Evolutionary conservation across 495 filamentous ascomycete genomes (phyloP), one percentile per base, ranked within the genome.

Genomic region (Aspergillus biplanus): DNA sequence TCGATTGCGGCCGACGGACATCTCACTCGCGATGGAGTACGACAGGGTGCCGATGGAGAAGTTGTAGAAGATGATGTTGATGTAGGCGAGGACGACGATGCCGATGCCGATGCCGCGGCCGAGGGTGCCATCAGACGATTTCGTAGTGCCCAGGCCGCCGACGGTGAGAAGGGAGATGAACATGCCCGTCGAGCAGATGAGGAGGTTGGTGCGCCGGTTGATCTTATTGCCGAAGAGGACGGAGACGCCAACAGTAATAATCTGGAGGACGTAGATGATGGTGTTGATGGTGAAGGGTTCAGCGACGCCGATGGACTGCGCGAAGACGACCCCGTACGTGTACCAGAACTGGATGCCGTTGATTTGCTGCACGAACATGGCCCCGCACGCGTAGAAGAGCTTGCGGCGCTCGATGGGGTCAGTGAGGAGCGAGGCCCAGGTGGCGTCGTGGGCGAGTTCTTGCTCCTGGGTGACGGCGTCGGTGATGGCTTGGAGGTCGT

Each of bases 261-360:
- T 68, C 60, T 79, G 76, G 1, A 79, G 55, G 31, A 79, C 63
- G 59, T 71, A 69, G 42, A 69, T 75, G 50, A 77, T 75, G 3
- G 68, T 59, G 31, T 64, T 68, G 49, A 79, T 74, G 53, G 68
- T 74, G 63, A 79, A 79, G 8, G 76, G 69, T 15, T 76, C 62
- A 0, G 63, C 63, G 18, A 74, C 61, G 27, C 76, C 76, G 35
- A 79, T 70, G 15, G 69, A 59, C 63, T 78, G 65, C 11, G 74
- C 73, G 49, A 79, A 78, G 31, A 79, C 69, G 0, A 75, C 71
- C 16, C 77, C 77, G 52, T 75, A 79, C 34, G 64, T 67, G 61
- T 78, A 78, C 58, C 66, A 78, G 59, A 75, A 79, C n/a, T 68
- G 66, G 52, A 78, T 79, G 27, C 76, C 75, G 61, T 68, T 70